phyloP scores from a whole-genome alignment of 768 basidiomycete genomes.

The Pholiota conissans region DNA sequence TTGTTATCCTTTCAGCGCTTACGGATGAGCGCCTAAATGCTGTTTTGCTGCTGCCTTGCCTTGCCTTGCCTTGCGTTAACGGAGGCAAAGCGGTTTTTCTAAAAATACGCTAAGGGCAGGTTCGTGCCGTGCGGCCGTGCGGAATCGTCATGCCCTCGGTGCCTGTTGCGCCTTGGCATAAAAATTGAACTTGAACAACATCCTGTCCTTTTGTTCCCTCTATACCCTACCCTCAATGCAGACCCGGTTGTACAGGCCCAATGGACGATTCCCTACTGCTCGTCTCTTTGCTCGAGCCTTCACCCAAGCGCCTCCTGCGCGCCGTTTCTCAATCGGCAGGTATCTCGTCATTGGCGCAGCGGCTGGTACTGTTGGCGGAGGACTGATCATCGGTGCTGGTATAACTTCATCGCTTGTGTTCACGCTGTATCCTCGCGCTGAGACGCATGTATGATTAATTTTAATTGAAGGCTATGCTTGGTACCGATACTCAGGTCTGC shows the following conservation, averaged over 20 bases:
- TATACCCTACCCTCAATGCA: not conserved
- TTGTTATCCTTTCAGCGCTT: too few relatives aligned
- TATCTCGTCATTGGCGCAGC: not conserved
- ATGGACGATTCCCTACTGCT: not conserved
- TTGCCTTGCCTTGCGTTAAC: too few relatives aligned
- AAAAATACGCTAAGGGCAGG: too few relatives aligned
- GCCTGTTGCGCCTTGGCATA: too few relatives aligned
- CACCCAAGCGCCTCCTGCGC: not conserved
- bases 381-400: constrained; percentile 15
- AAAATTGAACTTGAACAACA: too few relatives aligned
- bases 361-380: constrained; percentile 8
- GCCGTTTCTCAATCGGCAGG: not conserved
- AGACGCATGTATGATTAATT: too few relatives aligned
- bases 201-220: too few relatives aligned
- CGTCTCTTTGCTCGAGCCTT: not conserved
- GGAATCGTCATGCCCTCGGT: not conserved
- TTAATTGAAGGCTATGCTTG: constrained; percentile 32
- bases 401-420: too few relatives aligned
- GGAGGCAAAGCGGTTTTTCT: too few relatives aligned
- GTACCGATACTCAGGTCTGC: constrained; percentile 42
- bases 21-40: too few relatives aligned
- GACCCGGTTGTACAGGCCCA: not conserved
- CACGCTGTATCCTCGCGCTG: too few relatives aligned
- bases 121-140: not conserved
- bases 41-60: too few relatives aligned